These are phyloP conservation scores for Pseudogymnoascus destructans DNA, from an alignment of 2,329 filamentous ascomycete species.

Conservation along the genomic window DNA sequence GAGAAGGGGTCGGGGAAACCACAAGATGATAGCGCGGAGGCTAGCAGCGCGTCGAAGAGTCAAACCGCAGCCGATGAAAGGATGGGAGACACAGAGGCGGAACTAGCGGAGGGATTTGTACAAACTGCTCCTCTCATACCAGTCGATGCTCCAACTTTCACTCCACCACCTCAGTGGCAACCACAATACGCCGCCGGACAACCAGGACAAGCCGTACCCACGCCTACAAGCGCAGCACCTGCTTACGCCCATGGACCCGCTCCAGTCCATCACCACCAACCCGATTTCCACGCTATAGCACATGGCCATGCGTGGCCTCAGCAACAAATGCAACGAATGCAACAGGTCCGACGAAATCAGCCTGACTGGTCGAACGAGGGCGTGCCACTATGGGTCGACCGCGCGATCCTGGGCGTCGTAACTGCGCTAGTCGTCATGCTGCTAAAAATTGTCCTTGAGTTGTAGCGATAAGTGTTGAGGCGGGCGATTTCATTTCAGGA, in stretches of 20 bases:
- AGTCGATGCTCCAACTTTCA: constrained; percentile 12
- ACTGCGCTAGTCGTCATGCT: constrained; percentile 60
- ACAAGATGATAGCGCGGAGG: constrained; percentile 11
- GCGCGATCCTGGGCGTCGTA: constrained; percentile 61
- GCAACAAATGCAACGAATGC: background rate
- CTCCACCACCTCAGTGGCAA: constrained; percentile 16
- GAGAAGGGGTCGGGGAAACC: constrained; percentile 26
- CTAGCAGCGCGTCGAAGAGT: background rate
- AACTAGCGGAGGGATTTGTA: constrained; percentile 46
- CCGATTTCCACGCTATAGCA: background rate
- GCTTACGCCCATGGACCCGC: background rate
- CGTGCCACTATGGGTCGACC: constrained; percentile 65
- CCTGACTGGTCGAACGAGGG: constrained; percentile 31
- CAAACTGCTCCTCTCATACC: constrained; percentile 31
- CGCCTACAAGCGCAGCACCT: constrained; percentile 22
- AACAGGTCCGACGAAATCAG: background rate
- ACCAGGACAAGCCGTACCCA: constrained; percentile 26
- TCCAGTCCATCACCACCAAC: background rate
- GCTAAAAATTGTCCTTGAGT: constrained; percentile 33
- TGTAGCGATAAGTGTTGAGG: background rate
- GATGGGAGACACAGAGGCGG: constrained; percentile 30
- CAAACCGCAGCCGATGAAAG: background rate
- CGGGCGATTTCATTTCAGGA: background rate
- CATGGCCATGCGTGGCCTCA: background rate
- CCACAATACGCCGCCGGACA: constrained; percentile 18